Evolutionary conservation across 345 rosid species (phyloP), one percentile per base, ranked within the genome.

Genomic region (Eucalyptus cloeziana): DNA sequence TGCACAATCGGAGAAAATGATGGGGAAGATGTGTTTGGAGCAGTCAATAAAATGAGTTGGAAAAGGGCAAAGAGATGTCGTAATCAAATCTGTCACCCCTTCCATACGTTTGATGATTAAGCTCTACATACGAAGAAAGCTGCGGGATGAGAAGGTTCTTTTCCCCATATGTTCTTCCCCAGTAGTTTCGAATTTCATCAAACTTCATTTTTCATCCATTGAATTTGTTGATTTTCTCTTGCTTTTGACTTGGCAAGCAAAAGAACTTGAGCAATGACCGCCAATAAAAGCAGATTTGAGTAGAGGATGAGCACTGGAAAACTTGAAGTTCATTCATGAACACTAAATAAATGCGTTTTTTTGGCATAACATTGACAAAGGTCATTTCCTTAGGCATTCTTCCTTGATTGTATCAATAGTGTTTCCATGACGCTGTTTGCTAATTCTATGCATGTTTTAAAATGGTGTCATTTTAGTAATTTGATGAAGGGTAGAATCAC

Each of bases 101-200:
- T 93, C 99, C 3, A 92, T 96, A 51, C 96, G 98, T 50, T 89
- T 98, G 89, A 97, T 97, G 97, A 85, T 97, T 58, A 96, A 92
- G 81, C 99, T 96, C 87, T 95, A 90, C 91, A 88, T 97, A 49
- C 90, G 93, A 83, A 94, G 94, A 90, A 95, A 95, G 85, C 89
- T 97, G 90, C 97, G 96, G 89, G 89, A 71, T 52, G 97, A 96
- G 85, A 95, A 94, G 95, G 99, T 98, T 43, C 15, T 54, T 43
- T 11, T 10, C 8, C 6, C 21, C 7, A 7, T 9, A 33, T 71
- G 44, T 71, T 33, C 47, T 69, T 50, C 27, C 56, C 22, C 5
- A 7, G 24, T 11, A 14, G 83, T 87, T 56, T 87, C 43, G 1
- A 37, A 40, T 31, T 85, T 69, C 71, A 44, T 58, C 15, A 31